Conservation (phyloP, 306 rosid genomes). For the Sophora flavescens region DNA sequence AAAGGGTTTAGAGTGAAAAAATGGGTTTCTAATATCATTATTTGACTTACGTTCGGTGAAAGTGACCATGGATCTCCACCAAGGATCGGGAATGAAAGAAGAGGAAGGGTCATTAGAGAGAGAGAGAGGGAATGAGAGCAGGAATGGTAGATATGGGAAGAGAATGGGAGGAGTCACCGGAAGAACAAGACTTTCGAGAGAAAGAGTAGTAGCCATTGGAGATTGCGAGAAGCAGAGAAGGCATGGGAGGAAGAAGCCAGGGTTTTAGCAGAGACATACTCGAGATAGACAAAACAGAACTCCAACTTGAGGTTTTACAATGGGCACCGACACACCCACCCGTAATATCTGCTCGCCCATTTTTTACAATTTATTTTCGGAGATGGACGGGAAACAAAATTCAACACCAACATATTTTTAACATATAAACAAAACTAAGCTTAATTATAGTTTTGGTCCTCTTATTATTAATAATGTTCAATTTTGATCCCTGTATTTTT, state of each 20-base stretch:
- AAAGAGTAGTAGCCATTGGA: conserved; percentile 74
- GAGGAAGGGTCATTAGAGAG: conserved; percentile 55
- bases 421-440: too few species aligned
- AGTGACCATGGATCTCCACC: conserved; percentile 66
- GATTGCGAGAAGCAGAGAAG: background rate
- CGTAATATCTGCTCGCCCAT: background rate
- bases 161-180: conserved; percentile 64
- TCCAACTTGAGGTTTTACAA: background rate
- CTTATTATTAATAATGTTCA: too few species aligned
- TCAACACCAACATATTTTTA: too few species aligned
- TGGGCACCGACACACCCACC: background rate
- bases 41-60: conserved; percentile 53
- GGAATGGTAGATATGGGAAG: too few species aligned
- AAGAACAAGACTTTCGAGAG: conserved; percentile 63
- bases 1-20: background rate
- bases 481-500: too few species aligned
- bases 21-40: background rate
- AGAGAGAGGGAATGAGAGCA: conserved; percentile 57
- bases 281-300: background rate
- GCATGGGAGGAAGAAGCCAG: conserved; percentile 42
- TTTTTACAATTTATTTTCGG: too few species aligned
- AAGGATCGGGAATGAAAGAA: conserved; percentile 57
- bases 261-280: conserved; percentile 41
- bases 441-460: too few species aligned
- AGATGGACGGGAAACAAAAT: too few species aligned